Evolutionary conservation across 768 basidiomycete species (phyloP), one percentile per base, ranked within the genome.

Genomic region (Podaxis sp.): DNA sequence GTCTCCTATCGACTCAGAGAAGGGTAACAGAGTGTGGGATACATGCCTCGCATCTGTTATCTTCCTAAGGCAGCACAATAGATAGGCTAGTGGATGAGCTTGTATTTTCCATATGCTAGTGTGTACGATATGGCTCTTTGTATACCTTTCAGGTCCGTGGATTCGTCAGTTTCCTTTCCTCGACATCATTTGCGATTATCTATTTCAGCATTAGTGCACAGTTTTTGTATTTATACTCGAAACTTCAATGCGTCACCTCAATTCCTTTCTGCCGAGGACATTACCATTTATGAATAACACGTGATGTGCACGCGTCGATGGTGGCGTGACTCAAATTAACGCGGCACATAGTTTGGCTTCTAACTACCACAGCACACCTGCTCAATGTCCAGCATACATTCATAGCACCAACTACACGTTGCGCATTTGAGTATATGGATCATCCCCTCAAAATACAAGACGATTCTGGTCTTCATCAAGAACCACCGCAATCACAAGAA

Each of bases 401-500:
- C 37, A 22, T 40, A 40, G n/a, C 17, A 53, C 49, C 24, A 24
- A 50, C 49, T 24, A 28, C 49, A 50, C 12, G 20, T 46, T 17
- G 20, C n/a, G 12, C 49, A 13, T 24, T n/a, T 40, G 22, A 40
- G n/a, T 56, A 10, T 44, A 20, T 7, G 33, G 4, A 50, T 59
- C 51, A 48, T 10, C 17, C 17, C 13, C 40, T 57, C 37, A 36
- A 52, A 50, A 58, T 44, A 48, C 20, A 59, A 57, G 36, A 24
- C 40, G 17, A 5, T 37, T 24, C 53, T 30, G 56, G 52, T 48
- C 33, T 37, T 48, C 50, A 38, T 20, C 48, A 65, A 53, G 54
- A 54, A 5, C 41, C 40, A 57, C 75, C 73, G 13, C 67, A 74
- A 56, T 88, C 88, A 60, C 88, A 87, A 73, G 84, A 87, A 67